A percentile compares a stretch with the other conserved stretches of the same genome.
These are phyloP conservation scores for Leccinum imitatum DNA, from an alignment of 768 basidiomycete genomes.

Conservation along the genomic window DNA sequence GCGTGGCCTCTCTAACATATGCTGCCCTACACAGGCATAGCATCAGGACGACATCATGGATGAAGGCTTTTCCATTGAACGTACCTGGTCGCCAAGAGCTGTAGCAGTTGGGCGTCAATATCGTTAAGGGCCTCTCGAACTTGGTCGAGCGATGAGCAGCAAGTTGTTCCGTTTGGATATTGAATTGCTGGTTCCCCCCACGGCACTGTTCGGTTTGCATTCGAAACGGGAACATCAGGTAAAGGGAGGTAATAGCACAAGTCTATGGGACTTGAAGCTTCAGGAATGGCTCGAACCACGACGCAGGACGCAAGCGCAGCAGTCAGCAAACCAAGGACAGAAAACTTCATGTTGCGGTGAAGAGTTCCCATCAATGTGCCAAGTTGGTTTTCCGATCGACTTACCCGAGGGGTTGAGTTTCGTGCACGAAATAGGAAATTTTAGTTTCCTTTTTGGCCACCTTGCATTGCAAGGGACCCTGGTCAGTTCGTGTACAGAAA, in stretches of 20 bases:
- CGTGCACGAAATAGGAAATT: background rate
- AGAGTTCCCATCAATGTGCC: too few species aligned
- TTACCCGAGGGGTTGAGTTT: constrained; percentile 40
- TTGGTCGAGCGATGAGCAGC: constrained; percentile 25
- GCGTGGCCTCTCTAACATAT: constrained; percentile 27
- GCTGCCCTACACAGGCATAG: constrained; percentile 7
- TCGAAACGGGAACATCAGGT: constrained; percentile 14
- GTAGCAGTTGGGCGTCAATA: constrained; percentile 20
- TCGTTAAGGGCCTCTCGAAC: constrained; percentile 17
- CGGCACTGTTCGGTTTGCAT: constrained; percentile 19
- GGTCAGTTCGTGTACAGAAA: too few species aligned
- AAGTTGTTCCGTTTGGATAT: constrained; percentile 23
- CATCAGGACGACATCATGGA: background rate
- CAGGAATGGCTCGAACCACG: background rate
- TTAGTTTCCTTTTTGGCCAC: too few species aligned
- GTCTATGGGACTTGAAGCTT: background rate
- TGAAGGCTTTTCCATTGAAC: too few species aligned
- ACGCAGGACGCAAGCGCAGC: too few species aligned
- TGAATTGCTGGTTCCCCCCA: constrained; percentile 25
- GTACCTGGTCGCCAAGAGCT: constrained; percentile 22
- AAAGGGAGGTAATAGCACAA: constrained; percentile 20
- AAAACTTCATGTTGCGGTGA: too few species aligned
- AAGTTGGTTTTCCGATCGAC: too few species aligned
- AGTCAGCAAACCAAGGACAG: too few species aligned
- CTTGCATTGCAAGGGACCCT: too few species aligned